Base-by-base conservation (phyloP, 2,329 filamentous ascomycete genomes). In the Cladosporium sp. region DNA sequence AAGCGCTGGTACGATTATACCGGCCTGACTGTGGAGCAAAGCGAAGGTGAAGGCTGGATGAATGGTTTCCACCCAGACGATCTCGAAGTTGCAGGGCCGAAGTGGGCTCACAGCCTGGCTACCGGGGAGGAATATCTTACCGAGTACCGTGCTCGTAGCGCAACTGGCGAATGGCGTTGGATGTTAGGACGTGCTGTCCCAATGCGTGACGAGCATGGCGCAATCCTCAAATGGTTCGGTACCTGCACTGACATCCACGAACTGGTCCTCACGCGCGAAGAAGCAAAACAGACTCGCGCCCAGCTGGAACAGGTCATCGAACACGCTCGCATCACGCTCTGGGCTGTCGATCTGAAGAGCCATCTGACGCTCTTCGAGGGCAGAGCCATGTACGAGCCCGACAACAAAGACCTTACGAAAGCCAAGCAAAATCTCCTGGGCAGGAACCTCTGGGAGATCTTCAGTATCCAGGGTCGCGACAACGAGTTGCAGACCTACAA, bases 171-270 rank as follows among this genome's bases (percentile, higher is more conserved):
- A 65, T 93, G 88, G 86, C 84, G 90, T 63, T 94, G 91, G 91
- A 92, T 93, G 83, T 80, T 94, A 2, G 90, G 88, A 12, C 84
- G 90, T 52, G 91, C 90, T 1, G 76, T 90, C 15, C 90, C 91
- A 0, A 82, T 92, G 71, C 83, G 83, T 47, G 87, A 92, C 67
- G 84, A 88, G 54, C 86, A 86, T 0, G 90, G 89, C 1, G 80
- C 84, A 58, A 92, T 93, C 59, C 83, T 91, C 66, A 92, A 91
- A 74, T 93, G 91, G 91, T 92, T 91, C 71, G 91, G 90, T 18
- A 92, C 90, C 1, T 92, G 89, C 72, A 93, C 91, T 14, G 91
- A 94, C 69, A 90, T 93, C 21, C 88, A 93, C 73, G 90, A 93
- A 68, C 83, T 88, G 52, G 88, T 93, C 3, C 84, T 90, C 72